These are phyloP conservation scores for Ceratocystis cacaofunesta DNA, from an alignment of 2,329 filamentous ascomycete species.

Conservation along the genomic window DNA sequence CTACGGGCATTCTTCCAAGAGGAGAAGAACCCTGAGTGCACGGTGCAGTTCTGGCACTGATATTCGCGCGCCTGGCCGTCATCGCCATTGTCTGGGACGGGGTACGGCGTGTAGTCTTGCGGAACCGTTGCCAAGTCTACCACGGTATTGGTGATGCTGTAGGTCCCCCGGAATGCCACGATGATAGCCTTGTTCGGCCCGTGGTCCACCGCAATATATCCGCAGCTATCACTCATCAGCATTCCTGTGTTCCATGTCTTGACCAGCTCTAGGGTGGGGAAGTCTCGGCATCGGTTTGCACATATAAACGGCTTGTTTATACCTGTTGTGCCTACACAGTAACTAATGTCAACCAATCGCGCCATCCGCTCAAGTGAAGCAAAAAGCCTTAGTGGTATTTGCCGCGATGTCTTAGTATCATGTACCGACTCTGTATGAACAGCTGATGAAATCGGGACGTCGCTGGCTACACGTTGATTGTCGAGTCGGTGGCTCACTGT, in stretches of 20 bases:
- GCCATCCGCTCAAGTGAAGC: slow-evolving; percentile 70
- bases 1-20: slow-evolving; percentile 67
- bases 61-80: slow-evolving; percentile 23
- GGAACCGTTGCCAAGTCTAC: slow-evolving; percentile 78
- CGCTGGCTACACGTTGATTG: background rate
- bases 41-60: slow-evolving; percentile 72
- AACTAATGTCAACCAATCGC: slow-evolving; percentile 85
- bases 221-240: slow-evolving; percentile 77
- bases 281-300: slow-evolving; percentile 70
- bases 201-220: slow-evolving; percentile 84
- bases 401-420: background rate
- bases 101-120: slow-evolving; percentile 83
- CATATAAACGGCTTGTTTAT: slow-evolving; percentile 74
- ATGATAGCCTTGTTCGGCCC: slow-evolving; percentile 41
- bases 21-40: slow-evolving; percentile 76
- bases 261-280: slow-evolving; percentile 63
- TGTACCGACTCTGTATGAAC: background rate
- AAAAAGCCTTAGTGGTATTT: slow-evolving; percentile 47
- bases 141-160: slow-evolving; percentile 83
- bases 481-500: slow-evolving; percentile 5
- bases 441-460: background rate
- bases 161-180: slow-evolving; percentile 85
- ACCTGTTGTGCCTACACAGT: slow-evolving; percentile 78
- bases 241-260: slow-evolving; percentile 83
- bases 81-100: slow-evolving; percentile 35